Evolutionary conservation across 2,329 filamentous ascomycete species (phyloP), one percentile per base, ranked within the genome.

Genomic region (Stagonosporopsis cucurbitacearum): DNA sequence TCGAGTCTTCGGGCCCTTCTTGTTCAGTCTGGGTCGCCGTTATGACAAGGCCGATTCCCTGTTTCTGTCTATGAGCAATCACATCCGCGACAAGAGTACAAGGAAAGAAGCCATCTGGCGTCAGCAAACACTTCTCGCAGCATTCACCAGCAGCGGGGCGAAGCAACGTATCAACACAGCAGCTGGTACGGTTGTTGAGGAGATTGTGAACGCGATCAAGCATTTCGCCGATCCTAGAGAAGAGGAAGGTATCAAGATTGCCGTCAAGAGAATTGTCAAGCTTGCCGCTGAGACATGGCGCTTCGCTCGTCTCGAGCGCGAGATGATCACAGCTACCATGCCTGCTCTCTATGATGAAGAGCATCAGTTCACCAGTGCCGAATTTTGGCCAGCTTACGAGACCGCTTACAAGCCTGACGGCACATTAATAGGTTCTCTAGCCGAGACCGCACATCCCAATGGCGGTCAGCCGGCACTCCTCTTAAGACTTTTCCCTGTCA

Each of bases 261-360:
- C 78, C 3, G 80, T 85, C 6, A 78, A 82, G 35, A 78, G 80
- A 53, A 83, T 85, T 40, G 82, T 85, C 44, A 86, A 85, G 64
- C 75, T 83, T 19, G 83, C 83, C 2, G 82, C 83, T 1, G 82
- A 85, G 67, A 84, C 82, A 7, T 86, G 83, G 83, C 76, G 83
- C 19, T 82, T 83, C 64, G 83, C 82, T 5, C 79, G 83, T 9
- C 79, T 86, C 28, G 83, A 85, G 66, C 78, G 82, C 17, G 82
- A 84, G 63, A 78, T 83, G 60, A 82, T 86, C 44, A 74, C 78
- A 11, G 83, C 83, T 3, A 77, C 73, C 1, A 81, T 85, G 73
- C 81, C 81, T 35, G 64, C 71, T 22, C 45, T 73, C 4, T 62
- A 71, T 9, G 70, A 72, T 19, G 65, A 71, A 45, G 67, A 71